These are phyloP conservation scores for Calonectria naviculata DNA, from an alignment of 2,329 filamentous ascomycete species.

Conservation along the genomic window DNA sequence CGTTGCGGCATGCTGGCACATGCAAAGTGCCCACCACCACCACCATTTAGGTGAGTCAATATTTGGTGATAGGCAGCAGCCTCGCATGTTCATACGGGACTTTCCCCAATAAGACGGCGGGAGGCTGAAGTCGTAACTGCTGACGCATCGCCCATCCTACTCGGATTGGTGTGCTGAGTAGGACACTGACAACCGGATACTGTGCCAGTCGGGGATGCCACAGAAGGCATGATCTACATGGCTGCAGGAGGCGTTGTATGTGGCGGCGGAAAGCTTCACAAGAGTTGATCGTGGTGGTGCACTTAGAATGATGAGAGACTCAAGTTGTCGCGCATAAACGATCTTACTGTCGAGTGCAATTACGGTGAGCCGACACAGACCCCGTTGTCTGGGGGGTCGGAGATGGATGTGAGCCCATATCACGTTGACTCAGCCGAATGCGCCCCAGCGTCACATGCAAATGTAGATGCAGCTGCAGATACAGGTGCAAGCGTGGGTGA, in stretches of 20 bases:
- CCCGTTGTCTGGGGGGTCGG: neutral
- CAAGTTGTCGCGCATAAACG: neutral
- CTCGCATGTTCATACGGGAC: neutral
- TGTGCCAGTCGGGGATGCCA: neutral
- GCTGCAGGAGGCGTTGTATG: slow-evolving; percentile 11
- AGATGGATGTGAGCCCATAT: slow-evolving; percentile 16
- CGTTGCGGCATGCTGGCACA: neutral
- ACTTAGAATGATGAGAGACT: neutral
- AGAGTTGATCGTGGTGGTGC: neutral
- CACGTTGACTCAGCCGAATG: neutral
- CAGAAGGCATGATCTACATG: slow-evolving; percentile 4
- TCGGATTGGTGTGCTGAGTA: neutral
- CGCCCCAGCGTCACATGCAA: slow-evolving; percentile 17
- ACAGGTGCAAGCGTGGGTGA: neutral
- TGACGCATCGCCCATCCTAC: slow-evolving; percentile 18
- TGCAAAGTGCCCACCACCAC: neutral
- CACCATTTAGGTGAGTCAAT: neutral
- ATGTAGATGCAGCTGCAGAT: neutral
- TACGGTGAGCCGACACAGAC: slow-evolving; percentile 12
- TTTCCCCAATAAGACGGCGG: neutral
- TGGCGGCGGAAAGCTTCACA: neutral
- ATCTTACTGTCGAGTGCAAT: too few species aligned
- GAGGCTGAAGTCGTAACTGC: slow-evolving; percentile 16
- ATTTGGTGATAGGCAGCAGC: neutral
- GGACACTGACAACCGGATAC: neutral